Evolutionary conservation across 129 eudicot species (phyloP).

Genomic region (Flaveria trinervia): DNA sequence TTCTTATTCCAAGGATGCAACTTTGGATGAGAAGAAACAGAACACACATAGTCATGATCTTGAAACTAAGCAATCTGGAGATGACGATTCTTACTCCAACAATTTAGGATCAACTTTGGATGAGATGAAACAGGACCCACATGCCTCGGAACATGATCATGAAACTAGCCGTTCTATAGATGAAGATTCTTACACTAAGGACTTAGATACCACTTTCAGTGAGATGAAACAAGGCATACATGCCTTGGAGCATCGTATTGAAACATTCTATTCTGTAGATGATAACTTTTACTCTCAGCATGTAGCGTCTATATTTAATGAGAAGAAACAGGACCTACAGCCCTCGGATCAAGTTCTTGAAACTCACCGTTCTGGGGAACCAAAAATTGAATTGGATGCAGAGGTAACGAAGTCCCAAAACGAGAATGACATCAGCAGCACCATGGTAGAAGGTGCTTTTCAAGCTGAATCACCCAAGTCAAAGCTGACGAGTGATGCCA

Average conservation of each 20-base stretch:
- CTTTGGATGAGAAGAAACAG: slow-evolving; percentile 25
- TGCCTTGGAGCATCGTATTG: slow-evolving; percentile 22
- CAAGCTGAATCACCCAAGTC: not conserved
- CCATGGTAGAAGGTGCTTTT: slow-evolving; percentile 3
- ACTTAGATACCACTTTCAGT: slow-evolving; percentile 8
- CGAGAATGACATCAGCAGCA: slow-evolving; percentile 1
- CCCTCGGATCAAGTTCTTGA: slow-evolving; percentile 24
- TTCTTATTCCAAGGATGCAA: slow-evolving; percentile 23
- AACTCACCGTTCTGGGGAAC: slow-evolving; percentile 23
- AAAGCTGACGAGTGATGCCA: not conserved
- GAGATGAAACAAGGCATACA: slow-evolving; percentile 4
- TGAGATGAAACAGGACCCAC: slow-evolving; percentile 26
- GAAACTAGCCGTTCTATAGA: slow-evolving; percentile 16
- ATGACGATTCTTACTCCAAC: slow-evolving; percentile 5
- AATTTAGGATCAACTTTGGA: slow-evolving; percentile 29
- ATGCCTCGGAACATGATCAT: slow-evolving; percentile 19
- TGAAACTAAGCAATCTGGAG: slow-evolving; percentile 1
- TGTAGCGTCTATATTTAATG: slow-evolving; percentile 28
- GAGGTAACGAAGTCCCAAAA: not conserved
- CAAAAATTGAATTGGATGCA: slow-evolving; percentile 2
- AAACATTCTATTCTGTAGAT: slow-evolving; percentile 36
- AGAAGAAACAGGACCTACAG: slow-evolving; percentile 23
- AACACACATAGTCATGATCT: not conserved
- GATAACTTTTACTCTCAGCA: slow-evolving; percentile 27
- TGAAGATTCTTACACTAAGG: slow-evolving; percentile 20